Percentiles rank a stretch among this genome's conserved stretches.
These are phyloP conservation scores for Suillus discolor DNA, from an alignment of 768 basidiomycete species.

Conservation along the genomic window DNA sequence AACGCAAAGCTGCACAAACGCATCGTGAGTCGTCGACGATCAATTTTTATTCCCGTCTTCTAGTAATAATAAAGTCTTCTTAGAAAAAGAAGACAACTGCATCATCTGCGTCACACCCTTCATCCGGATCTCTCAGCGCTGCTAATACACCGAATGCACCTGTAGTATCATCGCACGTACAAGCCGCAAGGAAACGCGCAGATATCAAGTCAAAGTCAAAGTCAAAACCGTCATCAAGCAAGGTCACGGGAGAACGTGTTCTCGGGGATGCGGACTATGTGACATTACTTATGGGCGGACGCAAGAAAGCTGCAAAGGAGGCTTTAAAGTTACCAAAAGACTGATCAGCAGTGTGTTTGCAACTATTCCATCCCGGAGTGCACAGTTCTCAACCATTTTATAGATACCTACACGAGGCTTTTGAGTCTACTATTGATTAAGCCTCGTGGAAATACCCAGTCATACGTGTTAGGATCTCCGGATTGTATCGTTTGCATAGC, in stretches of 20 bases:
- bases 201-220: conserved; percentile 27
- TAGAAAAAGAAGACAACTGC: conserved; percentile 28
- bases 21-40: conserved; percentile 23
- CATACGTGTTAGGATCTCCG: background rate
- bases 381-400: conserved; percentile 79
- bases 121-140: conserved; percentile 2
- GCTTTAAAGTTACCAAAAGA: conserved; percentile 56
- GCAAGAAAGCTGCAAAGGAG: conserved; percentile 66
- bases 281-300: conserved; percentile 67
- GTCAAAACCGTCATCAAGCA: conserved; percentile 10
- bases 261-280: conserved; percentile 82
- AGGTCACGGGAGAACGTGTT: conserved; percentile 40
- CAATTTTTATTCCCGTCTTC: background rate
- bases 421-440: background rate
- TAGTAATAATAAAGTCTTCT: background rate
- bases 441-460: background rate
- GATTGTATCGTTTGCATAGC: background rate
- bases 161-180: conserved; percentile 10
- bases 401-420: conserved; percentile 25
- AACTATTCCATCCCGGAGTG: conserved; percentile 56
- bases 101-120: conserved; percentile 13
- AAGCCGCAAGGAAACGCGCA: conserved; percentile 31
- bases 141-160: conserved; percentile 5
- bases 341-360: conserved; percentile 35
- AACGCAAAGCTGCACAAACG: conserved; percentile 40